Conservation (phyloP, 1,284 basidiomycete species). For the Ceratobasidium sp. region DNA sequence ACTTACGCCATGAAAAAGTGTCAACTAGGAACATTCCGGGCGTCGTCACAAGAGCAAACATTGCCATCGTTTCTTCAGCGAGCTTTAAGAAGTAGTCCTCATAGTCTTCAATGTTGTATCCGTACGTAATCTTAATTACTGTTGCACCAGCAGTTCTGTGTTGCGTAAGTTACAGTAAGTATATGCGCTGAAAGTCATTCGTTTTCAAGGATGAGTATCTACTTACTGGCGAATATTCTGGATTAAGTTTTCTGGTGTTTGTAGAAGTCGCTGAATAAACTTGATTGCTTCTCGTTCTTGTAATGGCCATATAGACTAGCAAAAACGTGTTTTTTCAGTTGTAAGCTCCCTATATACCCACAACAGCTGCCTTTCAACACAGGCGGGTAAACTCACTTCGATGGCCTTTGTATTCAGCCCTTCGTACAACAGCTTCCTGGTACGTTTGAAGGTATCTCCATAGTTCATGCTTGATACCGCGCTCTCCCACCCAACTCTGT, state of each 20-base stretch:
- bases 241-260: neutral
- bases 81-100: slow-evolving; percentile 18
- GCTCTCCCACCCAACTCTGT: slow-evolving; percentile 24
- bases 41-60: slow-evolving; percentile 18
- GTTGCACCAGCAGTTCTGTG: slow-evolving; percentile 2
- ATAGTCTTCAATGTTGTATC: slow-evolving; percentile 15
- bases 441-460: slow-evolving; percentile 14
- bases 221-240: slow-evolving; percentile 35
- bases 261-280: slow-evolving; percentile 17
- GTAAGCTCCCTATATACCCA: neutral
- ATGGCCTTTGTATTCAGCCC: slow-evolving; percentile 19
- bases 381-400: neutral
- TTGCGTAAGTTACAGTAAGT: neutral
- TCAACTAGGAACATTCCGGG: slow-evolving; percentile 25
- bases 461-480: neutral
- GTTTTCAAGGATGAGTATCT: neutral
- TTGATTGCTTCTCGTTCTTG: slow-evolving; percentile 39
- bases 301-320: slow-evolving; percentile 11
- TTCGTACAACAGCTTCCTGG: slow-evolving; percentile 22
- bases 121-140: slow-evolving; percentile 31
- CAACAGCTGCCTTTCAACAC: neutral
- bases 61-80: slow-evolving; percentile 15
- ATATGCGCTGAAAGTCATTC: neutral
- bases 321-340: too few relatives aligned
- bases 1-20: slow-evolving; percentile 14